phyloP scores from a whole-genome alignment of 2,329 filamentous ascomycete species.

The Pseudogymnoascus sp. region DNA sequence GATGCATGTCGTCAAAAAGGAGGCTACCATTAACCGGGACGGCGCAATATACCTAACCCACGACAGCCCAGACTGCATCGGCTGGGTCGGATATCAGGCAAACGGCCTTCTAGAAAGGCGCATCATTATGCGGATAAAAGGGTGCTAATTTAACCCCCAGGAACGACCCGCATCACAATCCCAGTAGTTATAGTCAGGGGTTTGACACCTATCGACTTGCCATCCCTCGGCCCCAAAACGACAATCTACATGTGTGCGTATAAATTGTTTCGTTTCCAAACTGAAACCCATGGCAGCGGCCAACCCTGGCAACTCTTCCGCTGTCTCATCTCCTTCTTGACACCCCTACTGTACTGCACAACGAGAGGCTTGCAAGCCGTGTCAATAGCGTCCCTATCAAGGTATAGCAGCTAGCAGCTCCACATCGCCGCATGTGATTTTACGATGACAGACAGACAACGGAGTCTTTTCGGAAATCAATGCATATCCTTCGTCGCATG shows the following conservation, averaged over 20 bases:
- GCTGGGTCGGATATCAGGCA: constrained; percentile 6
- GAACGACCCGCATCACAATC: not conserved
- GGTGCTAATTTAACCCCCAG: not conserved
- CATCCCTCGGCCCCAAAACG: not conserved
- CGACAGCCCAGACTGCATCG: constrained; percentile 5
- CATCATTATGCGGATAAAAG: constrained; percentile 2
- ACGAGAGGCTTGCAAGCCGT: not conserved
- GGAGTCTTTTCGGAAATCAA: not conserved
- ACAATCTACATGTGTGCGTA: not conserved
- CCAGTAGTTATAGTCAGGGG: constrained; percentile 5
- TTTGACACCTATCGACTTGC: not conserved
- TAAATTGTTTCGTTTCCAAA: constrained; percentile 4
- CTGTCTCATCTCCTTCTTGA: not conserved
- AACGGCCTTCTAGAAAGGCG: constrained; percentile 2
- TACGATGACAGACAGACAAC: not conserved
- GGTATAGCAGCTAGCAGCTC: not conserved
- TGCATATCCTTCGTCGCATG: not conserved
- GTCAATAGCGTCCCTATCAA: not conserved
- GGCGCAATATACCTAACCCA: constrained; percentile 1
- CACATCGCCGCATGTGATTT: constrained; percentile 3
- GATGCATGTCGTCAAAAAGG: not conserved
- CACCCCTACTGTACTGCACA: not conserved
- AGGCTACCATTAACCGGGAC: constrained; percentile 5
- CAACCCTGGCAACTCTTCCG: not conserved
- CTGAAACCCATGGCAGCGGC: not conserved